Conservation (phyloP, 352 stramenopile genomes). For the Paralagenidium karlingii region DNA sequence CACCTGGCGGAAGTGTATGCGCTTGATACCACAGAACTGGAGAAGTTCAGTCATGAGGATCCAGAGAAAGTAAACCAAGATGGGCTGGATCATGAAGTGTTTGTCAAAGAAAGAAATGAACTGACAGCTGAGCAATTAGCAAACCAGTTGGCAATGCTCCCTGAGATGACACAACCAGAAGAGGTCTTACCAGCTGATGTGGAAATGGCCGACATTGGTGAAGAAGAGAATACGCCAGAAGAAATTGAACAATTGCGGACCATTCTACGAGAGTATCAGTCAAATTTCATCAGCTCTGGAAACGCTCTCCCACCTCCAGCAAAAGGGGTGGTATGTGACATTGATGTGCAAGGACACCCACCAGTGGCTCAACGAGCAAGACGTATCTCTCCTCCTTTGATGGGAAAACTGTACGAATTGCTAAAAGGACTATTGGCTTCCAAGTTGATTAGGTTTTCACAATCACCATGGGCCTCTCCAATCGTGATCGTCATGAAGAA, state of each 20-base stretch:
- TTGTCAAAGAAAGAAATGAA: too few relatives aligned
- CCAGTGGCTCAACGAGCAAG: constrained; percentile 5
- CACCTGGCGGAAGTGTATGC: too few relatives aligned
- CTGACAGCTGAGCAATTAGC: too few relatives aligned
- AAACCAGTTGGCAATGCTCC: constrained; percentile 3
- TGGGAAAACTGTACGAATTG: constrained; percentile 4
- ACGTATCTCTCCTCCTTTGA: constrained; percentile 3
- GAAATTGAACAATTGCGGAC: constrained; percentile 4
- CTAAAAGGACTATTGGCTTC: constrained; percentile 5
- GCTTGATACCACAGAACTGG: too few relatives aligned
- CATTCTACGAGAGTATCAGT: constrained; percentile 9
- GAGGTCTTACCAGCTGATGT: too few relatives aligned
- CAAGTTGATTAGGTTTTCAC: constrained; percentile 4
- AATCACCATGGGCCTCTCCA: constrained; percentile 4
- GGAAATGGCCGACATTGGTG: too few relatives aligned
- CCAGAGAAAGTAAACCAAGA: too few relatives aligned
- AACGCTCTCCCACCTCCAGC: constrained; percentile 5
- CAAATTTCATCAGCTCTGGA: constrained; percentile 8
- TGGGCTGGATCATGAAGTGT: too few relatives aligned
- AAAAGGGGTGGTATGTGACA: constrained; percentile 3
- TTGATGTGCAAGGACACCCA: constrained; percentile 1
- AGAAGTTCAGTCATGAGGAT: too few relatives aligned
- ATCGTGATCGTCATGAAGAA: constrained; percentile 14
- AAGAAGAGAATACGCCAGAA: constrained; percentile 1
- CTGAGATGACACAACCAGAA: too few relatives aligned